A percentile compares a stretch with the other conserved stretches of the same genome.
Conservation (phyloP, 2,329 filamentous ascomycete genomes). For the Xylaria sp. region DNA sequence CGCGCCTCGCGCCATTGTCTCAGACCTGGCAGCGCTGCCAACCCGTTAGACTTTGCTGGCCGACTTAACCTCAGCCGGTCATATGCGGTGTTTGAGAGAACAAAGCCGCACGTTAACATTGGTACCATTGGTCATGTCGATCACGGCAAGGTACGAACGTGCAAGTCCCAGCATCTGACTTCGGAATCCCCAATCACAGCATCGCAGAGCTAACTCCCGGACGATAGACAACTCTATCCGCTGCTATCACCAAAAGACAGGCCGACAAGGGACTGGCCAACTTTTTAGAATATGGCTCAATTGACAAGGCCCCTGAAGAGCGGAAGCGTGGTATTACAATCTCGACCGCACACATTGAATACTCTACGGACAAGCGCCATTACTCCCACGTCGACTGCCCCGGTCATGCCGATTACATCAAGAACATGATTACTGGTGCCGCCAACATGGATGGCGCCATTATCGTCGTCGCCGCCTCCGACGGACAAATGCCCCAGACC, state of each 20-base stretch:
- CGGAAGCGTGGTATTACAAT: constrained; percentile 99
- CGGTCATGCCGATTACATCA: constrained; percentile 99
- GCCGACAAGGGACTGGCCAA: constrained; percentile 91
- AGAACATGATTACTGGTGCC: constrained; percentile 99
- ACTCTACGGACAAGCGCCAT: constrained; percentile 91
- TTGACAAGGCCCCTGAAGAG: constrained; percentile 99
- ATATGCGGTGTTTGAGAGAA: constrained; percentile 82
- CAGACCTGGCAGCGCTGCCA: constrained; percentile 73
- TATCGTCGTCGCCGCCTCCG: constrained; percentile 97
- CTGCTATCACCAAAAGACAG: constrained; percentile 98
- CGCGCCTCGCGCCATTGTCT: constrained; percentile 83
- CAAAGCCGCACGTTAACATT: constrained; percentile 98
- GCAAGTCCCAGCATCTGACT: not conserved
- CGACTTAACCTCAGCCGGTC: constrained; percentile 72
- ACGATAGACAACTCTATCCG: constrained; percentile 90
- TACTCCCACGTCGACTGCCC: constrained; percentile 99
- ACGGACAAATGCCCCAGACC: constrained; percentile 99
- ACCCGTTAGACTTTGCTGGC: constrained; percentile 79
- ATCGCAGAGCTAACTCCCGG: constrained; percentile 14
- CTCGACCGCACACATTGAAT: constrained; percentile 98
- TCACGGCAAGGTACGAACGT: constrained; percentile 87
- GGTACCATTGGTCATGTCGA: constrained; percentile 99
- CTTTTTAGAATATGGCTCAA: constrained; percentile 97
- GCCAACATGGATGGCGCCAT: constrained; percentile 99
- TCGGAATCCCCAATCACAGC: not conserved